These are phyloP conservation scores for Sclerotinia trifoliorum DNA, from an alignment of 2,329 filamentous ascomycete genomes.

Conservation along the genomic window DNA sequence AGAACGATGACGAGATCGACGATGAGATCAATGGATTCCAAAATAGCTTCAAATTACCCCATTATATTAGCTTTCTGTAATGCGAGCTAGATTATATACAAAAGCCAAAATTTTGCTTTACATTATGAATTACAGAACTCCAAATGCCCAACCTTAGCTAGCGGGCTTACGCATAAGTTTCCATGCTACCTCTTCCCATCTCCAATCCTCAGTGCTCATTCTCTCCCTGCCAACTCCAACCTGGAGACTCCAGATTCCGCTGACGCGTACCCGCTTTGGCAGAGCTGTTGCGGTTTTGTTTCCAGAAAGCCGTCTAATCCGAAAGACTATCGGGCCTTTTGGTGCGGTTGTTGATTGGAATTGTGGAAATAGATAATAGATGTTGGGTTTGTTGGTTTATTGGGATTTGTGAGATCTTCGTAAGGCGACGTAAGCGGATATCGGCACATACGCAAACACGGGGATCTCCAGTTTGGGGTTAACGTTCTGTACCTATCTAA, in stretches of 20 bases:
- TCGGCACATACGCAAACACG: background rate
- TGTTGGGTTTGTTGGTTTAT: background rate
- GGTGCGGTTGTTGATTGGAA: background rate
- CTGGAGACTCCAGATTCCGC: conserved; percentile 11
- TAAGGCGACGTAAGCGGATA: background rate
- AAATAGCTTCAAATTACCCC: too few relatives aligned
- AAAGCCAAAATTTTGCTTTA: too few relatives aligned
- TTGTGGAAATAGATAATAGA: background rate
- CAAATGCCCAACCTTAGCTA: too few relatives aligned
- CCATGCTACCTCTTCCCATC: background rate
- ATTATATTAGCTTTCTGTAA: too few relatives aligned
- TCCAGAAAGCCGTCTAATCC: background rate
- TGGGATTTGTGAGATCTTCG: background rate
- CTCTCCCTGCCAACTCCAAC: background rate
- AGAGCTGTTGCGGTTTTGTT: background rate
- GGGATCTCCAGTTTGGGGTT: background rate
- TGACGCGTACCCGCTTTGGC: conserved; percentile 2
- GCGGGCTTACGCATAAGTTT: background rate
- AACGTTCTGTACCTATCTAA: too few relatives aligned
- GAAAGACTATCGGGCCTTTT: background rate
- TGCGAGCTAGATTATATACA: too few relatives aligned
- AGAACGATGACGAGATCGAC: too few relatives aligned
- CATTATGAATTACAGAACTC: too few relatives aligned
- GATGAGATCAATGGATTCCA: too few relatives aligned
- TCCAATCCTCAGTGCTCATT: background rate